Evolutionary conservation across 306 rosid genomes (phyloP).

Genomic region (Pterocarpus macrocarpus): DNA sequence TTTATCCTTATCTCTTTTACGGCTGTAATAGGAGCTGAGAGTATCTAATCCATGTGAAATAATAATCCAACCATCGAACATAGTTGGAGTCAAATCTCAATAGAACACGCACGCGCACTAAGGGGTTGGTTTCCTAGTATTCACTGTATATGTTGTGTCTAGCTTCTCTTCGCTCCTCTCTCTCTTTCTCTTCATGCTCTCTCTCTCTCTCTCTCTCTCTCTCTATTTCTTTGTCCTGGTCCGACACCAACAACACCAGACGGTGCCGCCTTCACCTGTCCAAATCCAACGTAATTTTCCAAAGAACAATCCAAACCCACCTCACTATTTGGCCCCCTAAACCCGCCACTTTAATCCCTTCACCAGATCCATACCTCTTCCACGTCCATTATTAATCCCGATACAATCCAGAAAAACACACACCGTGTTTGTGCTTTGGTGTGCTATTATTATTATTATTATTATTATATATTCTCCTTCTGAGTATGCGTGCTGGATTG

Average conservation of each 20-base stretch:
- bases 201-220: constrained; percentile 38
- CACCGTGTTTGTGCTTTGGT: background rate
- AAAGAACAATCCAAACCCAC: constrained; percentile 50
- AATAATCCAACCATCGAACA: no score
- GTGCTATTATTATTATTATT: background rate
- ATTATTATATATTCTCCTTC: background rate
- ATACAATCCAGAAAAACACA: background rate
- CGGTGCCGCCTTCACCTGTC: constrained; percentile 45
- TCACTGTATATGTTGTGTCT: no score
- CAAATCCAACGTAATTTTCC: constrained; percentile 62
- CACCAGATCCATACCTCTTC: constrained; percentile 63
- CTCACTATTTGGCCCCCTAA: constrained; percentile 50
- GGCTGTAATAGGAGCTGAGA: no score
- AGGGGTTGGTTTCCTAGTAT: no score
- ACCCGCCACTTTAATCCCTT: constrained; percentile 27
- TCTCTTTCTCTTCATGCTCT: constrained; percentile 5
- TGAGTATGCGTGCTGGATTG: background rate
- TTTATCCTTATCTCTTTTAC: no score
- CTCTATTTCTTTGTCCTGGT: background rate
- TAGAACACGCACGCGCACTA: no score
- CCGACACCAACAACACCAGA: constrained; percentile 11
- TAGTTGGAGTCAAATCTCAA: no score
- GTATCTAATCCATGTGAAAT: no score
- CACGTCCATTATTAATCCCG: background rate
- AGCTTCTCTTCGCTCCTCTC: no score